Evolutionary conservation across 2,329 filamentous ascomycete genomes (phyloP).

Genomic region (Pseudonectria buxi): DNA sequence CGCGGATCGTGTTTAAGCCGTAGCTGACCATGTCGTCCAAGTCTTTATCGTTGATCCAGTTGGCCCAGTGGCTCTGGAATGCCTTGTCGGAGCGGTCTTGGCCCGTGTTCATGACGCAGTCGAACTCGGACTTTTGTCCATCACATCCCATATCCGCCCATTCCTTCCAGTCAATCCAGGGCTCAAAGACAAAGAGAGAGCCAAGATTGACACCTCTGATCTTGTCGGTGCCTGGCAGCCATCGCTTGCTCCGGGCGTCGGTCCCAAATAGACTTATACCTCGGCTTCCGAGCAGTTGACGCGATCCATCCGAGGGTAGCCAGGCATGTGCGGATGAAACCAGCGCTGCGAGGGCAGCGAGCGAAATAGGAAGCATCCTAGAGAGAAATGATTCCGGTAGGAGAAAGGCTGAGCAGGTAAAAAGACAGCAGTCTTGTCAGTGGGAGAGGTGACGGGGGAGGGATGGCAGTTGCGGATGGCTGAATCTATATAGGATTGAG

Average conservation of each 20-base stretch:
- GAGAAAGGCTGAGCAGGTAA: not conserved
- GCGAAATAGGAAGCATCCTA: constrained; percentile 7
- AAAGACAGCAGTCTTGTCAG: no score
- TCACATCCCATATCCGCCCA: constrained; percentile 44
- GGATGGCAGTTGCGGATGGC: no score
- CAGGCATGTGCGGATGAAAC: constrained; percentile 12
- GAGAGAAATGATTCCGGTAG: not conserved
- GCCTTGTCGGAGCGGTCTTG: constrained; percentile 38
- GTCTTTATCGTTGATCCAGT: constrained; percentile 43
- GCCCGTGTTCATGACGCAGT: constrained; percentile 43
- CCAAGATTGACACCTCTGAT: constrained; percentile 51
- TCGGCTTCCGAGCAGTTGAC: not conserved
- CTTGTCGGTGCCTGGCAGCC: constrained; percentile 24
- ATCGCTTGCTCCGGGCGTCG: constrained; percentile 4
- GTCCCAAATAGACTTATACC: constrained; percentile 5
- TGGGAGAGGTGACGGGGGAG: no score
- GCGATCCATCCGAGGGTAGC: constrained; percentile 7
- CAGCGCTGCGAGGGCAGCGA: constrained; percentile 9
- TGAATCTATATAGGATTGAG: no score
- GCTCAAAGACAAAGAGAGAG: constrained; percentile 45
- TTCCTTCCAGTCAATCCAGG: constrained; percentile 41
- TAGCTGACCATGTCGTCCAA: constrained; percentile 41
- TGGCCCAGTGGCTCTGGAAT: constrained; percentile 44
- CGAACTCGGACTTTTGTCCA: constrained; percentile 42
- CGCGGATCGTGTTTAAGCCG: constrained; percentile 46